Conservation (phyloP, 176 grass and related monocot species). For the Oryza australiensis region DNA sequence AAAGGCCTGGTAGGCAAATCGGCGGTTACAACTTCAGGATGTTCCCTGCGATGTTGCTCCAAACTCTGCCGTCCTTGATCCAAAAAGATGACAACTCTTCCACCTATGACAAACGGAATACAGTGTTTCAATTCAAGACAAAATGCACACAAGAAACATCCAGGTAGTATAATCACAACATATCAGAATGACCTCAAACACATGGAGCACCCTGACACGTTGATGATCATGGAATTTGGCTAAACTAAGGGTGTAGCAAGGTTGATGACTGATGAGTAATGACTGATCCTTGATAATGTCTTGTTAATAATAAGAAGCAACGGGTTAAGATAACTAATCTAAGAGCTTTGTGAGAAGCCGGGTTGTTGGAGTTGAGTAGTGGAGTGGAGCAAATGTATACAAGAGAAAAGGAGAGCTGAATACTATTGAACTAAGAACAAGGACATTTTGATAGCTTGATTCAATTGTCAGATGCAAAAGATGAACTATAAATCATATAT, state of each 20-base stretch:
- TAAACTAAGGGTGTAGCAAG: neutral
- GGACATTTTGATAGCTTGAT: neutral
- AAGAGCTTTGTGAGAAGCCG: neutral
- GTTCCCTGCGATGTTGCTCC: constrained; percentile 57
- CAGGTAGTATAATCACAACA: neutral
- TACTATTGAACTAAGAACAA: constrained; percentile 1
- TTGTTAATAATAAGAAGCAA: neutral
- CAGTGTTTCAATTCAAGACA: neutral
- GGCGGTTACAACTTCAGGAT: constrained; percentile 56
- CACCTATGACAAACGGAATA: constrained; percentile 43
- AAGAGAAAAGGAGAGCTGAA: neutral
- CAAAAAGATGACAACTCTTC: constrained; percentile 78
- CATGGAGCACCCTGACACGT: neutral
- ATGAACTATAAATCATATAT: neutral
- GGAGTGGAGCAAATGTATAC: neutral
- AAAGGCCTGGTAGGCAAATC: constrained; percentile 60
- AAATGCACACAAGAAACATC: neutral
- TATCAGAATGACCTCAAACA: neutral
- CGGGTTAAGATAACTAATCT: constrained; percentile 4
- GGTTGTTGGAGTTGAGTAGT: neutral
- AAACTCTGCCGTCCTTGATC: constrained; percentile 71
- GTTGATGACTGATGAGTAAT: neutral
- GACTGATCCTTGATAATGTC: neutral
- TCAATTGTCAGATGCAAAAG: neutral
- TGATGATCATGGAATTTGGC: neutral